These are phyloP conservation scores for Osmozyma mogii DNA, from an alignment of 805 yeast species.

Conservation along the genomic window DNA sequence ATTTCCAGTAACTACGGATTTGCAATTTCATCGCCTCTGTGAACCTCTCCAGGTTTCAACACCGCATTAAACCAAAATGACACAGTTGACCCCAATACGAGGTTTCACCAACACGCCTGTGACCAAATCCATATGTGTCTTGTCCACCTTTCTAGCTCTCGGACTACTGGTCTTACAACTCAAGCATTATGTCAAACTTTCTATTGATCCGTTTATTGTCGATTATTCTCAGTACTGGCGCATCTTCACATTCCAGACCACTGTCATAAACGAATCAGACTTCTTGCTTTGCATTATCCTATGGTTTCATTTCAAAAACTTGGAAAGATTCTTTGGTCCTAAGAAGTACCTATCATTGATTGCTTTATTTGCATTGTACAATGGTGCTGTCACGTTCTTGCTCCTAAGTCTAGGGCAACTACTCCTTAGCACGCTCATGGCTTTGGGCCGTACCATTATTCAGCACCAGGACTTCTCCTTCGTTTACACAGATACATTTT, in stretches of 20 bases:
- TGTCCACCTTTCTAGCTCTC: slow-evolving; percentile 31
- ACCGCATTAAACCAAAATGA: slow-evolving; percentile 17
- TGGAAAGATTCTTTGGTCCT: slow-evolving; percentile 54
- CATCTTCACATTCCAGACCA: slow-evolving; percentile 38
- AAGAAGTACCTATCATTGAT: slow-evolving; percentile 43
- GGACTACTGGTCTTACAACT: slow-evolving; percentile 34
- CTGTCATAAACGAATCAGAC: slow-evolving; percentile 56
- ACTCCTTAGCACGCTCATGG: slow-evolving; percentile 26
- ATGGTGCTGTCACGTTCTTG: slow-evolving; percentile 30
- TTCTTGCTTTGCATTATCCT: slow-evolving; percentile 37
- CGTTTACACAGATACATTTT: slow-evolving; percentile 19
- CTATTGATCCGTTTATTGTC: slow-evolving; percentile 46
- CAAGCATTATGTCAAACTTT: slow-evolving; percentile 36
- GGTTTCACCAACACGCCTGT: slow-evolving; percentile 40
- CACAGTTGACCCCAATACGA: slow-evolving; percentile 34
- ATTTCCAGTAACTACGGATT: too few species aligned
- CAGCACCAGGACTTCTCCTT: slow-evolving; percentile 3
- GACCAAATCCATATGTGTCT: slow-evolving; percentile 27
- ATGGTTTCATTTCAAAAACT: slow-evolving; percentile 43
- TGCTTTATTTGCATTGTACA: slow-evolving; percentile 39
- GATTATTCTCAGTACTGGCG: slow-evolving; percentile 56
- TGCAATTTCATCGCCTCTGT: too few species aligned
- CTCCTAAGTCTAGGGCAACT: slow-evolving; percentile 38
- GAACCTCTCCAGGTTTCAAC: too few species aligned
- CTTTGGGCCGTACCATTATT: slow-evolving; percentile 11